phyloP scores from a whole-genome alignment of 495 filamentous ascomycete genomes.

The Antarctomyces pellizariae region DNA sequence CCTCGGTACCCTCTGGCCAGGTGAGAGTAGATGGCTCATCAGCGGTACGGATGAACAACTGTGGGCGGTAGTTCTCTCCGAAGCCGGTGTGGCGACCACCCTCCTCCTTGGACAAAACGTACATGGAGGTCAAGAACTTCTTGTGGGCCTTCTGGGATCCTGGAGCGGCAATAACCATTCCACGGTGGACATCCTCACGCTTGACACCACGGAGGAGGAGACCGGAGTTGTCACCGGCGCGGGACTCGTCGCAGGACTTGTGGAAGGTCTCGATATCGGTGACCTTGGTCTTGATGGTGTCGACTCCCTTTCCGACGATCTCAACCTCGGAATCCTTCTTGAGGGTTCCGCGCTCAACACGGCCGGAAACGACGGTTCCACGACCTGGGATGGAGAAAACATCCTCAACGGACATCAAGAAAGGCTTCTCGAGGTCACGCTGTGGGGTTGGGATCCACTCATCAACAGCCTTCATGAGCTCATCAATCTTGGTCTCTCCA shows the following conservation, averaged over 20 bases:
- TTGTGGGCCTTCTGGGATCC: conserved; percentile 55
- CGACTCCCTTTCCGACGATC: conserved; percentile 57
- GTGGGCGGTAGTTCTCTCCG: conserved; percentile 78
- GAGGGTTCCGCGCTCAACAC: conserved; percentile 84
- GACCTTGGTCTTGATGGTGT: conserved; percentile 87
- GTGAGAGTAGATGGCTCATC: conserved; percentile 64
- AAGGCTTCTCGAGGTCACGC: conserved; percentile 85
- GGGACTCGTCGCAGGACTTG: conserved; percentile 86
- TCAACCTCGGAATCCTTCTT: conserved; percentile 89
- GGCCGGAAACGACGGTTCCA: conserved; percentile 88
- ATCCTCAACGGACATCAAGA: conserved; percentile 96
- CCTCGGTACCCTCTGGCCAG: conserved; percentile 58
- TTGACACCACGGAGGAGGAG: conserved; percentile 83
- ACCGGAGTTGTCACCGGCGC: conserved; percentile 95
- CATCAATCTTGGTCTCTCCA: conserved; percentile 62
- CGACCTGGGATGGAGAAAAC: conserved; percentile 95
- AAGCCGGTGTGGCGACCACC: conserved; percentile 92
- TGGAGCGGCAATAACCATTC: conserved; percentile 76
- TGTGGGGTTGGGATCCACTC: conserved; percentile 86
- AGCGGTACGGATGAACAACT: conserved; percentile 85
- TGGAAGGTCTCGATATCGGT: conserved; percentile 99
- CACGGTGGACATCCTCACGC: conserved; percentile 78
- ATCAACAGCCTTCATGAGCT: conserved; percentile 75
- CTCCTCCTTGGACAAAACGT: conserved; percentile 92
- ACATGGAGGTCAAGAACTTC: conserved; percentile 86